Evolutionary conservation across 1,284 basidiomycete genomes (phyloP), one percentile per base, ranked within the genome.

Genomic region (Cryptococcus sp.): DNA sequence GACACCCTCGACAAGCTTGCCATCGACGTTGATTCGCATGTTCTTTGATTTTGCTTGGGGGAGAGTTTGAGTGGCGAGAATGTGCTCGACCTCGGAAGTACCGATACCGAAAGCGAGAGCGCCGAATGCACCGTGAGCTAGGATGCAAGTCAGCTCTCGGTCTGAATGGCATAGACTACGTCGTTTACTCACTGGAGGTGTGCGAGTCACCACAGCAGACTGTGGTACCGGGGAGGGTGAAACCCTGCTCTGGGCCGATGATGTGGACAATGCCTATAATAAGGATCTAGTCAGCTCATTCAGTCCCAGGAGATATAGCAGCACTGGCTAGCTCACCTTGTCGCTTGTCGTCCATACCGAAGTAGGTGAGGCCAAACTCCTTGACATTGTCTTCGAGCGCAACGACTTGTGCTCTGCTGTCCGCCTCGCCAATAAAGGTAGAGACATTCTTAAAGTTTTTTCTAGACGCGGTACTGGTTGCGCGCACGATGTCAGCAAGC

Each of bases 121-220:
- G 49, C 93, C 93, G 72, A 97, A 97, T 1, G 93, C 94, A 51
- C 94, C 93, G 75, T 97, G 93, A 15, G 93, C 90, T 91, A 64
- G 10, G 22, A 40, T 19, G 1, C 49, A 27, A 40, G n/a, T 49
- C 8, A 35, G 23, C 27, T 5, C 17, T 19, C 3, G 15, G 25
- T 25, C 25, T 25, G 25, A 25, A 3, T 25, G 25, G 25, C 25
- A 25, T 25, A 6, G 25, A 3, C 6, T 25, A 6, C 25, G 41
- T 19, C 41, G 30, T 7, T 25, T 5, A 68, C 73, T 65, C 51
- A 76, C 75, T 82, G 27, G 80, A 81, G 27, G 93, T 95, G 80
- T 95, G 93, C 3, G 93, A 96, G 80, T 96, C 93, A 73, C 93
- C 93, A 70, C 93, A 97, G 52, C 96, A 93, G 68, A 93, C 93